These are phyloP conservation scores for Pythium dissotocum DNA, from an alignment of 352 stramenopile species.

Conservation along the genomic window DNA sequence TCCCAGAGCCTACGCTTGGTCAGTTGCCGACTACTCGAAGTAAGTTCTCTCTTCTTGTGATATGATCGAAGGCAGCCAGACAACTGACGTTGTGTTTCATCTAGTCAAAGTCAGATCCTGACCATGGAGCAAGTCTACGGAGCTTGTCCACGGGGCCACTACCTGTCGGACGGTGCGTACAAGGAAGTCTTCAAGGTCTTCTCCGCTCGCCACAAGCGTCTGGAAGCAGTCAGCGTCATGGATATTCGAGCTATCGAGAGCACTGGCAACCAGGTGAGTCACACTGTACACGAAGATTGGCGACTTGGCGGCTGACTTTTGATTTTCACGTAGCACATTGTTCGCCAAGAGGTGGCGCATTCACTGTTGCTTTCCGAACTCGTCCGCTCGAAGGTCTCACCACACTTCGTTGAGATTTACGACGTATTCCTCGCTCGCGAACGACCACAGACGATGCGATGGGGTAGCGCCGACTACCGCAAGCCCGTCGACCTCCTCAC, in stretches of 20 bases:
- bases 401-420: slow-evolving; percentile 94
- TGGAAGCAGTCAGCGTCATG: slow-evolving; percentile 90
- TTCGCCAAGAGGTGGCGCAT: slow-evolving; percentile 94
- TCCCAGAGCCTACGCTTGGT: slow-evolving; percentile 31
- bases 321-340: slow-evolving; percentile 51
- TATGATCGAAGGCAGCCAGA: slow-evolving; percentile 4
- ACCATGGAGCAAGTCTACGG: slow-evolving; percentile 51
- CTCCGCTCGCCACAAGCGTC: slow-evolving; percentile 46
- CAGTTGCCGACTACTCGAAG: slow-evolving; percentile 32
- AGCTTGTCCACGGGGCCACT: slow-evolving; percentile 64
- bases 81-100: slow-evolving; percentile 14
- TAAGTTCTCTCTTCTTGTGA: slow-evolving; percentile 8
- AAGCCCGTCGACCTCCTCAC: slow-evolving; percentile 65
- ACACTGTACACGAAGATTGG: background rate
- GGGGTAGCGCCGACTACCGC: slow-evolving; percentile 61
- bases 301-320: background rate
- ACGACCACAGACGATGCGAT: slow-evolving; percentile 45
- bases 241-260: slow-evolving; percentile 89
- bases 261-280: slow-evolving; percentile 84
- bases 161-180: slow-evolving; percentile 82
- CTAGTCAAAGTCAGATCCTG: slow-evolving; percentile 43
- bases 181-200: slow-evolving; percentile 90
- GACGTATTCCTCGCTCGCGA: slow-evolving; percentile 90
- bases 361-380: slow-evolving; percentile 92
- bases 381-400: slow-evolving; percentile 83